phyloP scores from a whole-genome alignment of 2,329 filamentous ascomycete species.

The Dendrostoma leiphaemia region DNA sequence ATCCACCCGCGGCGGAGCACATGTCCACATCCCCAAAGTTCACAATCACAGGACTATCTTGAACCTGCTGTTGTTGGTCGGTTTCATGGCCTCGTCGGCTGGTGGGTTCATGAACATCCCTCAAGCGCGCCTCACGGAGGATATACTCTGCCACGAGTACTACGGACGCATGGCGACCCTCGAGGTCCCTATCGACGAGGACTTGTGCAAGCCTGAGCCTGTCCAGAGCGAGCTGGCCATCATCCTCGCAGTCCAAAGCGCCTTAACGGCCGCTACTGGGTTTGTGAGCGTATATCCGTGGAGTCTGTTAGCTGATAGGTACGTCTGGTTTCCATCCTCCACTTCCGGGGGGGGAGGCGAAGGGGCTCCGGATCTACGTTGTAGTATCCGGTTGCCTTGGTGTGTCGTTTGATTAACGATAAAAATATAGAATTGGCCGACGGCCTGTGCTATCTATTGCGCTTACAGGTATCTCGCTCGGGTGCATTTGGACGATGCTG shows the following conservation, averaged over 20 bases:
- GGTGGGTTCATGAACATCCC: slow-evolving; percentile 1
- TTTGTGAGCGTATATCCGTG: slow-evolving; percentile 4
- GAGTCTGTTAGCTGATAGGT: slow-evolving; percentile 8
- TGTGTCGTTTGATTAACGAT: not conserved
- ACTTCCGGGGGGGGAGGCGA: not conserved
- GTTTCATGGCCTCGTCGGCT: not conserved
- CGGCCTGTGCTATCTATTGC: not conserved
- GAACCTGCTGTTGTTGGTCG: slow-evolving; percentile 1
- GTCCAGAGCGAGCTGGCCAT: slow-evolving; percentile 8
- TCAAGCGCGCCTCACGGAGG: slow-evolving; percentile 1
- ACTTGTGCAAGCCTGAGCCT: slow-evolving; percentile 11
- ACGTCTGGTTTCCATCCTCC: not conserved
- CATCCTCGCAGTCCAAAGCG: slow-evolving; percentile 1
- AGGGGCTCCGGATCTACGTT: no score
- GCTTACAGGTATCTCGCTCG: slow-evolving; percentile 4
- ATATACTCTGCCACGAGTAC: slow-evolving; percentile 10
- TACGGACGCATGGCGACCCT: not conserved
- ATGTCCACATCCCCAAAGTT: not conserved
- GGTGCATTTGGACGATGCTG: not conserved
- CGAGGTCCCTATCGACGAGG: slow-evolving; percentile 11
- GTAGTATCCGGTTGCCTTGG: not conserved
- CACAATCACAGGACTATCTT: not conserved
- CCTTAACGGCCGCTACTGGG: not conserved
- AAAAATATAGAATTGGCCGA: not conserved
- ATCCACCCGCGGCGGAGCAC: not conserved